These are phyloP conservation scores for Paratrimastix pyriformis DNA, from an alignment of 78 protist genomes.

Conservation along the genomic window DNA sequence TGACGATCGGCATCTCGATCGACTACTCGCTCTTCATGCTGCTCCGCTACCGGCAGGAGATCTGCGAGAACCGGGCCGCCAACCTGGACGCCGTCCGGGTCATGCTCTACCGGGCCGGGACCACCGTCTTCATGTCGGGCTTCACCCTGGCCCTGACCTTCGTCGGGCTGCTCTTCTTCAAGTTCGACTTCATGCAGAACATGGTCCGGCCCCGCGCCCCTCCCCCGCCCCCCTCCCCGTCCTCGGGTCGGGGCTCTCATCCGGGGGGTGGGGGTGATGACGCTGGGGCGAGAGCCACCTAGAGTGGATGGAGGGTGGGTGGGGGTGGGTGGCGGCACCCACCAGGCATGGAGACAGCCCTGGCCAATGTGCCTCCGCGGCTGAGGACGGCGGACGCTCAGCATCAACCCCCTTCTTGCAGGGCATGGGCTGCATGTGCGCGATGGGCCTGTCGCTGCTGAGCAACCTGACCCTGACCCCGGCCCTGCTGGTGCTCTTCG, in stretches of 20 bases:
- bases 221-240: neutral
- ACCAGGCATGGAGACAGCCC: too few species aligned
- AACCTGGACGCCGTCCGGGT: neutral
- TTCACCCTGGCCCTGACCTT: neutral
- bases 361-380: too few species aligned
- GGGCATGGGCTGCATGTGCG: too few species aligned
- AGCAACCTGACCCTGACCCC: conserved; percentile 3
- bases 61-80: neutral
- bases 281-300: too few species aligned
- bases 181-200: too few species aligned
- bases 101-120: neutral
- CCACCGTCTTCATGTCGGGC: neutral
- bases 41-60: neutral
- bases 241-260: neutral
- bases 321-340: too few species aligned
- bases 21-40: neutral
- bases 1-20: neutral
- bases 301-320: too few species aligned
- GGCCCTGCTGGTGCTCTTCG: neutral
- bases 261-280: too few species aligned
- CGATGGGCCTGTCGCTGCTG: too few species aligned
- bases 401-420: too few species aligned
- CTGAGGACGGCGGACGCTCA: too few species aligned
- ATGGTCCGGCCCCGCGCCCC: neutral
- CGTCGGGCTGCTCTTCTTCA: neutral